These are phyloP conservation scores for Pachyrhizus erosus DNA, from an alignment of 306 rosid genomes.

Conservation along the genomic window DNA sequence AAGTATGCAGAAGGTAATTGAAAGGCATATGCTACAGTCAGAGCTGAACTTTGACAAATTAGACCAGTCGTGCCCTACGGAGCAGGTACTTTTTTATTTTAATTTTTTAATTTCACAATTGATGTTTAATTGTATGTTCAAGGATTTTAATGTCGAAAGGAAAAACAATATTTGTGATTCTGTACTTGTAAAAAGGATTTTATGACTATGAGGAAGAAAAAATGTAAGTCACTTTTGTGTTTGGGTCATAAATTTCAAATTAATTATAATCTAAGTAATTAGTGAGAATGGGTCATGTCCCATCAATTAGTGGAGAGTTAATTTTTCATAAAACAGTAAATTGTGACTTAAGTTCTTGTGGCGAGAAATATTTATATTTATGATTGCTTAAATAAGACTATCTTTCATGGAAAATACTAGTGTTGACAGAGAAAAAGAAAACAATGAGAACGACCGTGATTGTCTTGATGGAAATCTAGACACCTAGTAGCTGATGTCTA, in stretches of 20 bases:
- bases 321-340: too few relatives aligned
- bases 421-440: too few relatives aligned
- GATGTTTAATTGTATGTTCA: background rate
- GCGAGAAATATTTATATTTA: too few relatives aligned
- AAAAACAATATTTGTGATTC: background rate
- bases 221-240: background rate
- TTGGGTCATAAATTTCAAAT: background rate
- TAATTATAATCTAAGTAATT: background rate
- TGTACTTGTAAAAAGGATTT: background rate
- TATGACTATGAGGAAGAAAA: background rate
- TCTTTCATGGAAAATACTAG: too few relatives aligned
- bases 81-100: background rate
- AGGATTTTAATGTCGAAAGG: background rate
- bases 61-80: background rate
- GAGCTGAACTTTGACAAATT: background rate
- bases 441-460: too few relatives aligned
- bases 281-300: background rate
- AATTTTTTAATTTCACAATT: background rate
- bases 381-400: too few relatives aligned
- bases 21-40: background rate
- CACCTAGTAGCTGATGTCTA: too few relatives aligned
- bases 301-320: too few relatives aligned
- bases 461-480: too few relatives aligned
- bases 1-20: background rate
- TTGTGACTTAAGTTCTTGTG: too few relatives aligned